Evolutionary conservation across 2,329 filamentous ascomycete genomes (phyloP), one percentile per base, ranked within the genome.

Genomic region (Clarireedia homoeocarpa): DNA sequence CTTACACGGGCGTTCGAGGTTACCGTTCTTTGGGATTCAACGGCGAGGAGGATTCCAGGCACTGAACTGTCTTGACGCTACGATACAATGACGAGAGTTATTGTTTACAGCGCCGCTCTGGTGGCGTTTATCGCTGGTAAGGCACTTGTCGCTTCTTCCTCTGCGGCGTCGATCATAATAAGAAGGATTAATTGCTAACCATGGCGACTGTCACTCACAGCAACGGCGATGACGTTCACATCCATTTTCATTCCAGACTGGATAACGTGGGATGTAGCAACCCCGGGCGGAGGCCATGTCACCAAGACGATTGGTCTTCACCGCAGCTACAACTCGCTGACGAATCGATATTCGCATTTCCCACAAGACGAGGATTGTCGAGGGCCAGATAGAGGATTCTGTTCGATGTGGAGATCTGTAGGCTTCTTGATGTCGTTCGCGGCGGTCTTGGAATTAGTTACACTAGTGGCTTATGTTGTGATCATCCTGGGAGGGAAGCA

Each of bases 351-450:
- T 71, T 75, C 76, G 24, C 73, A 75, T 34, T 94, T 91, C 70
- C 89, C 89, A 3, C 76, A 78, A 61, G 74, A 79, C 53, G 76
- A 81, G 56, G 84, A 89, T 69, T 92, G 89, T 71, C 50, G 60
- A 38, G 62, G 58, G 10, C 47, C 51, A 3, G 80, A 82, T 52
- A 79, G 83, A 51, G 83, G 84, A 66, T 96, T 97, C 73, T 97
- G 94, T 76, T 87, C 84, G 65, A 87, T 95, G 79, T 99, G 92
- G 94, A 92, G 65, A 61, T 60, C 63, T 26, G 84, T 90, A 38
- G 91, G 89, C 24, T 97, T 96, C 72, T 73, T 96, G 61, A 90
- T 95, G 75, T 88, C 85, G 52, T 88, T 96, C 65, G 81, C 88
- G 6, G 82, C 90, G 39, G 84, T 96, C n/a, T 70, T 94, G 40